These are phyloP conservation scores for Hymenoscyphus scutula DNA, from an alignment of 2,329 filamentous ascomycete species.

Conservation along the genomic window DNA sequence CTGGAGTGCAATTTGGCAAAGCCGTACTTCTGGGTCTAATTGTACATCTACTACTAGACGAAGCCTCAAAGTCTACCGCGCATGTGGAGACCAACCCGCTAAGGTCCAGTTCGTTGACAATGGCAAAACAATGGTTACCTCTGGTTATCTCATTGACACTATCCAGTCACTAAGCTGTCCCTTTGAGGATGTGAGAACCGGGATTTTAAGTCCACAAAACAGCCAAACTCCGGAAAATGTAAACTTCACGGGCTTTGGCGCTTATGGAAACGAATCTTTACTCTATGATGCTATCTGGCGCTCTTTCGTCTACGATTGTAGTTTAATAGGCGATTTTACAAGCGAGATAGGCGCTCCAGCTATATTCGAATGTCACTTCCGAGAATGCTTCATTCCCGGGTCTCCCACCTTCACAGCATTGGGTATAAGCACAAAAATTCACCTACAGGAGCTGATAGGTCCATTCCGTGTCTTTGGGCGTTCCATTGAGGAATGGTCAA, in stretches of 20 bases:
- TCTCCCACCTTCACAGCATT: neutral
- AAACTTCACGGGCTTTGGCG: neutral
- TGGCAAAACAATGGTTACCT: neutral
- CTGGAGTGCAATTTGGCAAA: neutral
- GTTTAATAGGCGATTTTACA: rapidly evolving
- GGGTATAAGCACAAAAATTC: too few species aligned
- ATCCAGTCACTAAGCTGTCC: neutral
- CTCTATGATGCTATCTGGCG: constrained; percentile 2
- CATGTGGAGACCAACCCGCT: neutral
- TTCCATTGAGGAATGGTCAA: neutral
- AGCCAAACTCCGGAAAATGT: neutral
- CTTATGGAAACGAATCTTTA: neutral
- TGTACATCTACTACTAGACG: neutral
- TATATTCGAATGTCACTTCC: neutral
- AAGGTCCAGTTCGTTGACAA: neutral
- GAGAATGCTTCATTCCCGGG: neutral
- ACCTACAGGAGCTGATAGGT: neutral
- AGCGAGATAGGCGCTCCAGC: neutral
- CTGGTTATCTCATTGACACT: neutral
- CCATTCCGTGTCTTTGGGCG: neutral
- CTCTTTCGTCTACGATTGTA: neutral
- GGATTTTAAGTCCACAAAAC: neutral
- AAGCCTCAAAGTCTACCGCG: neutral
- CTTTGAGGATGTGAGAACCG: neutral
- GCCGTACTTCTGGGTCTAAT: neutral